Conservation (phyloP, 164 flowering plant species). For the Annona squamosa region DNA sequence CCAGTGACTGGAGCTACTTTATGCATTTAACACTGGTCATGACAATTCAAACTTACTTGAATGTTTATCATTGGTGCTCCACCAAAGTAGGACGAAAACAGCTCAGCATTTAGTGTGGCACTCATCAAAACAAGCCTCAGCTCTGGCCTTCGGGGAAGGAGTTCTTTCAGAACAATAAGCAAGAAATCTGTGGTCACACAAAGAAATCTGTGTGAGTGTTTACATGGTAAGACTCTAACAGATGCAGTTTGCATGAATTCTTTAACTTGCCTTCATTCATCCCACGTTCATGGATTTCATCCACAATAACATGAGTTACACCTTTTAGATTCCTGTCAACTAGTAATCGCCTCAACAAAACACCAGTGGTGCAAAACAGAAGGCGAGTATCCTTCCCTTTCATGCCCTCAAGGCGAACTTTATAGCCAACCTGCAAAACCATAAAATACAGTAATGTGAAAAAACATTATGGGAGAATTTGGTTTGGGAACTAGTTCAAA, state of each 20-base stretch:
- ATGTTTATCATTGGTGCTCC: conserved; percentile 85
- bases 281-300: conserved; percentile 98
- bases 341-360: conserved; percentile 79
- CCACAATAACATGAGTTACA: conserved; percentile 86
- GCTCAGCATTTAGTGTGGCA: conserved; percentile 89
- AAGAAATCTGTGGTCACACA: conserved; percentile 67
- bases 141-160: conserved; percentile 87
- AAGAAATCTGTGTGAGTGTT: conserved; percentile 10
- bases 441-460: conserved; percentile 7
- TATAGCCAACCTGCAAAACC: conserved; percentile 74
- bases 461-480: background rate
- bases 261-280: conserved; percentile 84
- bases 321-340: conserved; percentile 86
- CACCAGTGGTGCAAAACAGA: conserved; percentile 95
- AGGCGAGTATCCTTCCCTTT: conserved; percentile 93
- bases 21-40: background rate
- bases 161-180: conserved; percentile 83
- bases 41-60: conserved; percentile 55
- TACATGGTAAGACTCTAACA: conserved; percentile 1
- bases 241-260: conserved; percentile 6
- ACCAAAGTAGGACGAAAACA: conserved; percentile 83
- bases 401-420: conserved; percentile 89
- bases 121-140: conserved; percentile 86
- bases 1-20: background rate
- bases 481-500: background rate